Evolutionary conservation across 345 rosid species (phyloP), one percentile per base, ranked within the genome.

Genomic region (Dovyalis caffra): DNA sequence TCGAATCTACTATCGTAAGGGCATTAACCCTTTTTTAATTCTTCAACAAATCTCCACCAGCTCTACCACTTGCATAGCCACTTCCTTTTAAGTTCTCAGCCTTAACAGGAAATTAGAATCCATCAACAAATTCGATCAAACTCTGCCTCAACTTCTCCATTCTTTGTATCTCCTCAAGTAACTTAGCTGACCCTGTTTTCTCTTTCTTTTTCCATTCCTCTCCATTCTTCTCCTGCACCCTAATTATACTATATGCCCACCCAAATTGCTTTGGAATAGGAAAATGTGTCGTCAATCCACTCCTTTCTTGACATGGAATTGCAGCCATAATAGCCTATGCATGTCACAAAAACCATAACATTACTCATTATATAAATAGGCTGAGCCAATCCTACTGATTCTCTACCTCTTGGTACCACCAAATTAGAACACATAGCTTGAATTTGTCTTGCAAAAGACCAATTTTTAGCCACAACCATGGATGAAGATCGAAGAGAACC

Each of bases 191-290:
- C 43, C 95, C 97, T 73, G 88, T 92, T 87, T 95, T 95, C 87
- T 95, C 99, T 80, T 93, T 93, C 91, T 78, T 90, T 90, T 93
- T 95, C 98, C 96, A 95, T 70, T 95, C 99, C 45, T 93, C 99
- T 12, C 90, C 91, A 11, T 93, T 93, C 84, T 88, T 95, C 76
- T 95, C 98, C 40, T 88, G 92, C 12, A 95, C 73, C 31, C 79
- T 87, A 5, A 83, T 85, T 78, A 95, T 74, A 77, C 91, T 77
- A 21, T 89, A 93, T 0, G 99, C 95, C 97, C 99, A 95, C 16
- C 28, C 76, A 56, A 88, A 33, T 33, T 95, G 93, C 78, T 87
- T 89, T 18, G 97, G 97, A n/a, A 95, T 89, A 33, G 89, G 96
- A 60, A 90, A 80, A 75, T 90, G 91, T 1, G 83, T 77, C 3